Evolutionary conservation across 805 yeast species (phyloP).

Genomic region (Jamesozyma spencerorum): DNA sequence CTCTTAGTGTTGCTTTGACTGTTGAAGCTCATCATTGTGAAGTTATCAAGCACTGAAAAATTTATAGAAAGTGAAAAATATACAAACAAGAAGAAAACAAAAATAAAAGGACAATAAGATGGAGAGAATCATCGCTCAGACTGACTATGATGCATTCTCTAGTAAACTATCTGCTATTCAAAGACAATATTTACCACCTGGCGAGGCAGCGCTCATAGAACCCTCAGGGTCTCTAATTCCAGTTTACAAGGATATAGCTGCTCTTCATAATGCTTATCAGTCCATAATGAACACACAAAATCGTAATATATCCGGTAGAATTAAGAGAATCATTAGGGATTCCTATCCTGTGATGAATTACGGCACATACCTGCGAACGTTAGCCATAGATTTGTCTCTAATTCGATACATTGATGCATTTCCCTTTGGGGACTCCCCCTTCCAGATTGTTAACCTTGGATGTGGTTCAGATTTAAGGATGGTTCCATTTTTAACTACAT

Average conservation of each 20-base stretch:
- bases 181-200: constrained; percentile 40
- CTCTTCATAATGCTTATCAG: constrained; percentile 18
- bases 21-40: too few relatives aligned
- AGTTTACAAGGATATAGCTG: constrained; percentile 1
- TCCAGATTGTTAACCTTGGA: constrained; percentile 58
- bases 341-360: constrained; percentile 61
- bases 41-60: too few relatives aligned
- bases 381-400: constrained; percentile 40
- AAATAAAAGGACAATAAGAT: constrained; percentile 5
- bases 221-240: too few relatives aligned
- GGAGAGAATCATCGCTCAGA: constrained; percentile 29
- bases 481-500: constrained; percentile 30
- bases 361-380: constrained; percentile 59
- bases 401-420: constrained; percentile 31
- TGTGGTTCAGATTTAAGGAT: constrained; percentile 58
- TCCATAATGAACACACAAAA: constrained; percentile 12
- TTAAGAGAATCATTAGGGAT: constrained; percentile 11
- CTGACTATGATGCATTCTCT: constrained; percentile 66
- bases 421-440: background rate
- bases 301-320: constrained; percentile 15
- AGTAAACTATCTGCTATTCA: constrained; percentile 48
- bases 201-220: constrained; percentile 12
- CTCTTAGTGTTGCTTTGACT: too few relatives aligned
- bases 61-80: background rate
- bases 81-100: background rate